Evolutionary conservation across 148 eudicot species (phyloP), one percentile per base, ranked within the genome.

Genomic region (Suaeda aralocaspica): DNA sequence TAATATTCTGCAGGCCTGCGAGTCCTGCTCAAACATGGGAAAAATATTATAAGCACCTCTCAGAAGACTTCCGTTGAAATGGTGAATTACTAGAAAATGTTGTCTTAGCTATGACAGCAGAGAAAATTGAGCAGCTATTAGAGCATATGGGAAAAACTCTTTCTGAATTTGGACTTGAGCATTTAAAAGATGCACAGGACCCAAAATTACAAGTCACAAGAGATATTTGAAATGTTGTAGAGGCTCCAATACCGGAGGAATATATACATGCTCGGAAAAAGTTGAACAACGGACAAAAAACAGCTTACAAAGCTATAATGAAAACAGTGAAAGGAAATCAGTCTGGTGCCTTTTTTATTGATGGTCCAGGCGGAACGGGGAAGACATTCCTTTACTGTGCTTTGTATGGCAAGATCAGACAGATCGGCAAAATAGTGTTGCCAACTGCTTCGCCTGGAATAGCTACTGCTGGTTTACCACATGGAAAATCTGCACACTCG

Each of bases 341-440:
- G 19, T 19, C 25, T 2, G 46, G 60, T 2, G 29, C 9, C 9
- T 36, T 51, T 68, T 51, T 68, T 36, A 30, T 68, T 29, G 71
- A 68, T 31, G 55, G 52, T 1, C 73, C 64, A 0, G 42, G 65
- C 4, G 64, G 73, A 2, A 70, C 39, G 0, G 31, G 65, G 0
- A 70, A 70, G n/a, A 70, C 73, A 2, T 70, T 41, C 36, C 9
- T 70, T 4, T 70, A 70, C 7, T 56, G 62, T 58, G 73, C 73
- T 0, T 10, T 70, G 1, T 73, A 41, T 64, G 67, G 31, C 6
- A 9, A n/a, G 21, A 31, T 18, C 4, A 9, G 45, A 0, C 9
- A 19, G 0, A n/a, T 55, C 31, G 8, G 29, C 0, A 57, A 70
- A 3, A 70, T 69, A 1, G 72, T 69, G 0, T 10, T 69, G 1